These are phyloP conservation scores for Roridomyces roridus DNA, from an alignment of 768 basidiomycete species.

Conservation along the genomic window DNA sequence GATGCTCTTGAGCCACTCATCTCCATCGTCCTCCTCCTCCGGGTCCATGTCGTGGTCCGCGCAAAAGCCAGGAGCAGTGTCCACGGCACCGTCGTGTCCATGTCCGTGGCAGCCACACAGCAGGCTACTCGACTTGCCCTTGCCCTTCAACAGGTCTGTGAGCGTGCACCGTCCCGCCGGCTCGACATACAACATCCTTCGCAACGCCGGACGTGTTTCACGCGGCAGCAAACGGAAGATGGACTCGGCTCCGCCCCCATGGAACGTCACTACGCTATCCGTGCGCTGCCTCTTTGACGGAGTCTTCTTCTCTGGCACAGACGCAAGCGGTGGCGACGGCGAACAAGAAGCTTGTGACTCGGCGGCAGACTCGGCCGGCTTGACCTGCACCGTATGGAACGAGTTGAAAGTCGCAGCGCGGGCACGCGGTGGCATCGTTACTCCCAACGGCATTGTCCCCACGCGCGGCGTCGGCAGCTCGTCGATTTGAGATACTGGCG, in stretches of 20 bases:
- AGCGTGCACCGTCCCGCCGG: constrained; percentile 90
- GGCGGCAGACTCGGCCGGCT: constrained; percentile 10
- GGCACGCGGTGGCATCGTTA: constrained; percentile 18
- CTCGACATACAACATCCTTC: constrained; percentile 94
- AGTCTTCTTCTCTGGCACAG: constrained; percentile 8
- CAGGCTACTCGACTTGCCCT: constrained; percentile 74
- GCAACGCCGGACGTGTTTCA: constrained; percentile 87
- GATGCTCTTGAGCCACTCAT: constrained; percentile 86
- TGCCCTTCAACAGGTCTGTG: constrained; percentile 86
- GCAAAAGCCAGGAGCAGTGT: constrained; percentile 53
- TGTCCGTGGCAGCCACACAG: constrained; percentile 75
- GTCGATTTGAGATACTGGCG: constrained; percentile 27
- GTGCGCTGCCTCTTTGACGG: constrained; percentile 48
- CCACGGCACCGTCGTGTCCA: constrained; percentile 42
- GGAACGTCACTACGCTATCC: constrained; percentile 69
- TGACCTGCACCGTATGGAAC: constrained; percentile 10
- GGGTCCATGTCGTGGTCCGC: constrained; percentile 69
- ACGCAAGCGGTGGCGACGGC: constrained; percentile 18
- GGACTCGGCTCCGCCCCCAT: constrained; percentile 82
- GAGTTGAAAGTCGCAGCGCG: constrained; percentile 27
- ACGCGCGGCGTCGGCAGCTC: constrained; percentile 44
- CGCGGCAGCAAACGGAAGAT: constrained; percentile 96
- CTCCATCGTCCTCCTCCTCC: constrained; percentile 80
- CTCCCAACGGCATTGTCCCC: constrained; percentile 20
- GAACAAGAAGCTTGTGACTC: constrained; percentile 10